A percentile compares a stretch with the other conserved stretches of the same genome.
These are phyloP conservation scores for Prorocentrum cordatum DNA, from an alignment of 169 alveolate species.

Conservation along the genomic window DNA sequence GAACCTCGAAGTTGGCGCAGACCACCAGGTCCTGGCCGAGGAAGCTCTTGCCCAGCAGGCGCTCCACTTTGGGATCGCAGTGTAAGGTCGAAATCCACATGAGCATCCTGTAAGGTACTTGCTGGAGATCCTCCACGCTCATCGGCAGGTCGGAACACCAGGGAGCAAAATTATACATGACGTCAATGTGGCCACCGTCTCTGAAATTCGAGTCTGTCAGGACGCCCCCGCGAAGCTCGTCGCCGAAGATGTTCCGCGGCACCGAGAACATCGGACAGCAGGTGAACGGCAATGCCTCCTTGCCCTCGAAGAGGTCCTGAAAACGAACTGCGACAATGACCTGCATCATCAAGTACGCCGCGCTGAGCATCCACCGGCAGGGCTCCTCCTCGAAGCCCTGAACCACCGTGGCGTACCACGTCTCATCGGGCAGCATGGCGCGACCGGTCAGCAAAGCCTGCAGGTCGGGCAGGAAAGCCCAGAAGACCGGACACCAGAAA, in stretches of 20 bases:
- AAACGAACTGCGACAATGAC: conserved; percentile 52
- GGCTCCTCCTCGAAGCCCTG: conserved; percentile 59
- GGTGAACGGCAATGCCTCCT: conserved; percentile 59
- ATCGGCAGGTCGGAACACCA: conserved; percentile 39
- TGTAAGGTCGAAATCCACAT: conserved; percentile 48
- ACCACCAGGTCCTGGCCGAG: conserved; percentile 25
- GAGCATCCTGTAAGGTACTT: conserved; percentile 45
- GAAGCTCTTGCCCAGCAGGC: conserved; percentile 8
- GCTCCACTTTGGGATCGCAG: background rate
- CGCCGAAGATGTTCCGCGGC: conserved; percentile 38
- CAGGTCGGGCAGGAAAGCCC: conserved; percentile 62
- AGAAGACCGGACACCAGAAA: conserved; percentile 63
- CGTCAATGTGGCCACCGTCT: conserved; percentile 44
- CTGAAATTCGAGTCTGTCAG: conserved; percentile 25
- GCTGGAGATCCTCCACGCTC: conserved; percentile 13
- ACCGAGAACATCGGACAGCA: conserved; percentile 65
- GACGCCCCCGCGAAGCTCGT: conserved; percentile 56
- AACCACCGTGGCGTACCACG: conserved; percentile 2
- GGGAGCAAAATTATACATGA: conserved; percentile 36
- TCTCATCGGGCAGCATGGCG: conserved; percentile 30
- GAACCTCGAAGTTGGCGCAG: conserved; percentile 38
- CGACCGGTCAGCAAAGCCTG: conserved; percentile 41
- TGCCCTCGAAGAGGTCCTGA: conserved; percentile 58
- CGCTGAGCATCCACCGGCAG: conserved; percentile 58
- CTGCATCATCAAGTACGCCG: conserved; percentile 33